Percentiles rank a stretch among this genome's conserved stretches.
phyloP scores from a whole-genome alignment of 495 filamentous ascomycete species.

The Aspergillus sclerotioniger region DNA sequence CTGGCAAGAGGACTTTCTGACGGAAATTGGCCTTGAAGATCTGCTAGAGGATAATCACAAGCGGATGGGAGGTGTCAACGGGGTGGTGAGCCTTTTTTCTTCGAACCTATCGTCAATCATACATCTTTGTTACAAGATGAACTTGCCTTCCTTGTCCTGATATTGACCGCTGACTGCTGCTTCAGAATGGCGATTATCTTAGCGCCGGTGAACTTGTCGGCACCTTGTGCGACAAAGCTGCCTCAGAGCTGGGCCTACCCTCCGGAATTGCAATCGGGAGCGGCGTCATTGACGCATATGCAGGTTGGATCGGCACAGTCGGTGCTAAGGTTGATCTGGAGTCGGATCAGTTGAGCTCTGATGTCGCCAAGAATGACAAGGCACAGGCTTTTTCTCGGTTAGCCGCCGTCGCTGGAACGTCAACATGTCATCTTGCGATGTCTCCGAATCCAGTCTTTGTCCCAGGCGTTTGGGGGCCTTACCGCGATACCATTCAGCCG shows the following conservation, averaged over 20 bases:
- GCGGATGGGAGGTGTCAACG: conserved; percentile 88
- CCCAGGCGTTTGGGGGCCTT: conserved; percentile 93
- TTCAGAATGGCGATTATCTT: conserved; percentile 81
- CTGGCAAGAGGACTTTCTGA: conserved; percentile 93
- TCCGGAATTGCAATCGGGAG: conserved; percentile 88
- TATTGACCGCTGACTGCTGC: conserved; percentile 18
- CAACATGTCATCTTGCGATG: conserved; percentile 96
- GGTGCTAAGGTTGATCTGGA: conserved; percentile 82
- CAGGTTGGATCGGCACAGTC: conserved; percentile 98
- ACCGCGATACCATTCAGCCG: conserved; percentile 87
- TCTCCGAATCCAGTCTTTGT: conserved; percentile 88
- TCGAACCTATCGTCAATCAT: conserved; percentile 11
- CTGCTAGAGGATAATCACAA: conserved; percentile 81
- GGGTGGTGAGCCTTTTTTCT: conserved; percentile 69
- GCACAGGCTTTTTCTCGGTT: conserved; percentile 90
- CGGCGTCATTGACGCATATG: conserved; percentile 97
- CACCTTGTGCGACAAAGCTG: conserved; percentile 78
- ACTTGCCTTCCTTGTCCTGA: conserved; percentile 1
- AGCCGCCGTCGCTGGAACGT: conserved; percentile 94
- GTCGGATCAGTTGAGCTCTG: conserved; percentile 56
- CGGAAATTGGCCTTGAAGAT: conserved; percentile 77
- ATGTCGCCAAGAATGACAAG: conserved; percentile 68
- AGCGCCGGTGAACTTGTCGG: conserved; percentile 91
- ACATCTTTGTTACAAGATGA: conserved; percentile 8
- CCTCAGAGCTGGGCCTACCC: conserved; percentile 77